Base-by-base conservation (phyloP, 768 basidiomycete species). In the Rhizopogon rudus region DNA sequence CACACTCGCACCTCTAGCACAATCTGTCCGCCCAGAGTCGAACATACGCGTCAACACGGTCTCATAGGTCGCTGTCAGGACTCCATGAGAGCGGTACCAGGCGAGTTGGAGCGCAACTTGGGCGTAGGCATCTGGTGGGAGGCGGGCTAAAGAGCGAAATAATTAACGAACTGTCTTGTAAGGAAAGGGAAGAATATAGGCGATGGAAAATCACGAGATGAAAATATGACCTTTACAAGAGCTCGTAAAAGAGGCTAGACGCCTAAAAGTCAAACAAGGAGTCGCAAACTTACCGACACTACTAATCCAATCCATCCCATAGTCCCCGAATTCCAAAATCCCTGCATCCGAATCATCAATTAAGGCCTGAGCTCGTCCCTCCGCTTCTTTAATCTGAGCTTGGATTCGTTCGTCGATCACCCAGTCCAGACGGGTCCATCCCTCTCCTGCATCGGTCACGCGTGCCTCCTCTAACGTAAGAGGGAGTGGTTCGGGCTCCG, bases 31-130 rank as follows among this genome's bases (percentile, higher is more conserved):
- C 14, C 93, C 95, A 58, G 86, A 83, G 57, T 86, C 75, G 73
- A 95, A 95, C 68, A 89, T 79, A 25, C 93, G 82, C 2, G 95
- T 96, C 33, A 95, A 79, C 0, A 87, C 91, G 0, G 94, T 97
- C 71, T 98, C 95, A 67, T 98, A 97, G 6, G 91, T 93, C 1
- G 95, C 91, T 3, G 91, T 91, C 62, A 91, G 87, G 55, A 76
- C 72, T 10, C 83, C 84, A 44, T 85, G 88, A 20, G 84, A 82
- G 66, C 81, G 82, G 73, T 88, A 91, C 86, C 89, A 97, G 3
- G 93, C 94, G 9, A 97, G 80, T 66, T 98, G 95, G 17, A 97
- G 76, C 0, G 84, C 90, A 81, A 96, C 88, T 67, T 98, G 95
- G 48, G 96, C 80, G 71, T 82, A 97, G 1, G 89, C 89, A 65